Base-by-base conservation (phyloP, 2,329 filamentous ascomycete genomes). In the Metarhizium humberi region DNA sequence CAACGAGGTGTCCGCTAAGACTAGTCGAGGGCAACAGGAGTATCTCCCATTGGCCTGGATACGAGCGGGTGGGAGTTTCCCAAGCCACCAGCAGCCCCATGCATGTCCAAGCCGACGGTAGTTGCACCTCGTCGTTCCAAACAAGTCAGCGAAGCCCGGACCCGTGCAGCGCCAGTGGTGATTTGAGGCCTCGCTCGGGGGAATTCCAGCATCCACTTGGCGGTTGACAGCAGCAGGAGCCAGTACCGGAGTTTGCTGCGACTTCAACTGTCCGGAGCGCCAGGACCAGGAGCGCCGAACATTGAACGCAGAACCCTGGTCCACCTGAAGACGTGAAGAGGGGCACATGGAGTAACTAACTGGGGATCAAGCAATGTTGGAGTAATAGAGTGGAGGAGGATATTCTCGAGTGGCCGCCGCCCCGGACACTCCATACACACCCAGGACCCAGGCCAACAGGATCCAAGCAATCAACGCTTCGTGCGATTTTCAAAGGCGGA, bases 21-120 rank as follows among this genome's bases (percentile, higher is more conserved):
- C 18, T 18, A 34, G 18, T 29, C 42, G n/a, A 18, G n/a, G 42
- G 16, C 42, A 36, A 6, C 53, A 50, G 53, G 53, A 55, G 53
- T 30, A 50, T 55, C 45, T 50, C 56, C 56, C 40, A 57, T 53
- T 55, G 53, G 56, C 20, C 46, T 29, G 25, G n/a, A 46, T 52
- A 52, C 52, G 52, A 29, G n/a, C 18, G 56, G 32, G 38, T 30
- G 52, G 36, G 40, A 34, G 50, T 20, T 50, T 46, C 32, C 32
- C 14, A 55, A 36, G 56, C 53, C 53, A 50, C 46, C 49, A 25
- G 53, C 46, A 29, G 20, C 50, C n/a, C 50, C 50, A 52, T 52
- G 52, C 48, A 34, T 40, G n/a, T 34, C 10, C 14, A 55, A 45
- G 56, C 53, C 52, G 50, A 52, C 53, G 53, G 52, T 52, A 54